A percentile compares a stretch with the other conserved stretches of the same genome.
Evolutionary conservation across 345 rosid genomes (phyloP).

Genomic region (Hibiscus syriacus): DNA sequence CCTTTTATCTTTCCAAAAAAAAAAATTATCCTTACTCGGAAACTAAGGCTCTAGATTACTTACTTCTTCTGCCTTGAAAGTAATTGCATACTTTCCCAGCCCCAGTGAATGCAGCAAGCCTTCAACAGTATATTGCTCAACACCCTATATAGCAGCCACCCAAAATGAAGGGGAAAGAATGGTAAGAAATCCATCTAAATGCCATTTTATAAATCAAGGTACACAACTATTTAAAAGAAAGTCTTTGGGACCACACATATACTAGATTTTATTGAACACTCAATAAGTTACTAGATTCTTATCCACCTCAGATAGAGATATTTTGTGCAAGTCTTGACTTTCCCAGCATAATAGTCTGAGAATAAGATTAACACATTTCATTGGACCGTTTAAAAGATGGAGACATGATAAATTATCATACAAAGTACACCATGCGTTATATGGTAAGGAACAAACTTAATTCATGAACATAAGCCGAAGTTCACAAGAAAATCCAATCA

Average conservation of each 20-base stretch:
- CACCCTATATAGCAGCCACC: constrained; percentile 34
- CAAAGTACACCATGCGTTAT: neutral
- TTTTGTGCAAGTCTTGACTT: neutral
- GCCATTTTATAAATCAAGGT: neutral
- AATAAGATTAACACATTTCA: neutral
- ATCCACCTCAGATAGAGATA: neutral
- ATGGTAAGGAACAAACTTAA: neutral
- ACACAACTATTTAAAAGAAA: neutral
- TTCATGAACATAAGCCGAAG: neutral
- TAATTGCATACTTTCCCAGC: constrained; percentile 60
- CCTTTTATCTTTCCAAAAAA: neutral
- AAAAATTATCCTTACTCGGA: neutral
- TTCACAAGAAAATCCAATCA: neutral
- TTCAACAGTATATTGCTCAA: constrained; percentile 73
- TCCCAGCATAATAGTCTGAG: neutral
- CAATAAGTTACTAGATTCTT: neutral
- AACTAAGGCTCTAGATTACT: constrained; percentile 15
- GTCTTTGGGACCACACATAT: neutral
- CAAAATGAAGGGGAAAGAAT: neutral
- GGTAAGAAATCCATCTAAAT: neutral
- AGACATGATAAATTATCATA: neutral
- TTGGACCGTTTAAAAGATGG: neutral
- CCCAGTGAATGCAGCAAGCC: constrained; percentile 66
- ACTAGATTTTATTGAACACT: neutral
- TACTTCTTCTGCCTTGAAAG: constrained; percentile 94